Evolutionary conservation across 2,329 filamentous ascomycete species (phyloP).

Genomic region (Diaporthe velutina): DNA sequence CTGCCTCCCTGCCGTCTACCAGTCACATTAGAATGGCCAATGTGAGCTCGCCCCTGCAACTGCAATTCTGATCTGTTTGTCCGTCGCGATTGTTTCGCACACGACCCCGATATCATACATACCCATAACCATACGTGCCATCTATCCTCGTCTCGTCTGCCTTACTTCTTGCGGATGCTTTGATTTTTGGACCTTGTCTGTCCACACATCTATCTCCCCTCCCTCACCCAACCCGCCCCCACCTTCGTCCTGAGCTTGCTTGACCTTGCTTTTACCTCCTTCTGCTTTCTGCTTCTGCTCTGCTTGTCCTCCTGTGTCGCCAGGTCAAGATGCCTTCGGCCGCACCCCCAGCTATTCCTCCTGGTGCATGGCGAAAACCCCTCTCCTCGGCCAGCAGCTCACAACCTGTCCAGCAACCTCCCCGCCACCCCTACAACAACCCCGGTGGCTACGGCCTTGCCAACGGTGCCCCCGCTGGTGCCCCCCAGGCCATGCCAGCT

Average conservation of each 20-base stretch:
- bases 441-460: conserved; percentile 69
- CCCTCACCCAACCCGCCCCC: conserved; percentile 1
- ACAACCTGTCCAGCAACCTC: conserved; percentile 41
- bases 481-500: conserved; percentile 59
- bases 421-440: conserved; percentile 59
- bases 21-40: conserved; percentile 40
- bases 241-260: conserved; percentile 9
- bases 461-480: conserved; percentile 67
- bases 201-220: conserved; percentile 20
- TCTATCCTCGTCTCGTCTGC: background rate
- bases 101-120: conserved; percentile 8
- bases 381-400: conserved; percentile 36
- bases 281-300: background rate
- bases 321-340: conserved; percentile 34
- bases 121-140: background rate
- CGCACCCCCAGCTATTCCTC: conserved; percentile 33
- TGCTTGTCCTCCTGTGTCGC: background rate
- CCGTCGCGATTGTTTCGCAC: conserved; percentile 27
- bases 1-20: conserved; percentile 3
- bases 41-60: conserved; percentile 39
- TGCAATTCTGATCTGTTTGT: conserved; percentile 32
- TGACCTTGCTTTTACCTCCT: background rate
- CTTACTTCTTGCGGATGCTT: conserved; percentile 12
- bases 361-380: conserved; percentile 39
- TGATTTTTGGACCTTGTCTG: conserved; percentile 24